Base-by-base conservation (phyloP, 441 rosid genomes). In the Populus hybrid region DNA sequence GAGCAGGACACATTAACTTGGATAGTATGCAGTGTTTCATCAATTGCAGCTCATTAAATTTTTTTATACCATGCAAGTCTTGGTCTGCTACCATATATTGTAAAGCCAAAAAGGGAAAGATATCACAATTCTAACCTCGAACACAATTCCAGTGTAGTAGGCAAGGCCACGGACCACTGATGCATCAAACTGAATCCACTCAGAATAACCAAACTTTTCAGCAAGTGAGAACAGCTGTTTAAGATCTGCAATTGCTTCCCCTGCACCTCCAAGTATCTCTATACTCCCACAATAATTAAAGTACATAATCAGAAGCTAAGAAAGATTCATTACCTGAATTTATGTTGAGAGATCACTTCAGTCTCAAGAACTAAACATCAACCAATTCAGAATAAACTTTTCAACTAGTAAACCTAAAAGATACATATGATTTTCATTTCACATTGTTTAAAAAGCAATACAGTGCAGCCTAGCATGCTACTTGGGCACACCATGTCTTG, bases 111-210 rank as follows among this genome's bases (percentile, higher is more conserved):
- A 10, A 38, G 21, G 2, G 28, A 24, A 24, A 42, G 20, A 77
- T 36, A 35, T 75, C 61, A 74, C 6, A 78, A 76, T 35, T 76
- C 91, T 88, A 79, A 95, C 99, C 99, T 95, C 98, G 14, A 95
- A 95, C 66, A 95, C 98, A 69, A 93, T 88, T 72, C 98, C 97
- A 64, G 98, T 95, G 87, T 95, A 92, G 89, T 93, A 95, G 75
- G 99, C 95, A 77, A 93, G 94, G 80, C 99, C 99, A 63, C 99
- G 96, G 34, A 95, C 98, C 80, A 93, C 84, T 34, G 99, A 95
- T 78, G 97, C 97, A 84, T 95, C 97, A 89, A 95, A 93, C 82
- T 91, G 95, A 82, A 95, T 91, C 98, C 99, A 95, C 69, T 93
- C 94, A 11, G 94, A 88, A 78, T 88, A 92, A 73, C 98, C 98